phyloP scores from a whole-genome alignment of 371 early-diverging fungal genomes.

The Rhizopus sp. region DNA sequence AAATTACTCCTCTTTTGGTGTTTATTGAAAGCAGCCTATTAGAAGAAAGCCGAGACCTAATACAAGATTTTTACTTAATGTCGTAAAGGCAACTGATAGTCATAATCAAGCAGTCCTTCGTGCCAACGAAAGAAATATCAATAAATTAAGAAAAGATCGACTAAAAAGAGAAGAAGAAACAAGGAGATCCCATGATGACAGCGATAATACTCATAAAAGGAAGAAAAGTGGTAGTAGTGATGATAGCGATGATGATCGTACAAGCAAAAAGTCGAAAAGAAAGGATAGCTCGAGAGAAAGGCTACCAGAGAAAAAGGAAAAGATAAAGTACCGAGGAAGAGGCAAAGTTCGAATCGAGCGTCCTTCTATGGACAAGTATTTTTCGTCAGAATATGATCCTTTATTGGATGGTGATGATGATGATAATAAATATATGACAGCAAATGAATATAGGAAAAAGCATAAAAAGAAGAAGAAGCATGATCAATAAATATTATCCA shows the following conservation, averaged over 20 bases:
- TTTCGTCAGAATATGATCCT: constrained; percentile 70
- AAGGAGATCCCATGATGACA: constrained; percentile 8
- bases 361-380: constrained; percentile 75
- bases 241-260: constrained; percentile 3
- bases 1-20: not conserved
- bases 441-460: constrained; percentile 18
- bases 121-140: constrained; percentile 49
- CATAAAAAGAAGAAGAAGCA: constrained; percentile 18
- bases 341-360: constrained; percentile 34
- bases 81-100: constrained; percentile 70
- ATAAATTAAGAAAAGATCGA: constrained; percentile 26
- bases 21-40: not conserved
- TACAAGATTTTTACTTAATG: constrained; percentile 68
- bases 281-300: constrained; percentile 4
- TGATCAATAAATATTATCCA: constrained; percentile 12
- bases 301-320: constrained; percentile 4
- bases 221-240: constrained; percentile 11
- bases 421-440: constrained; percentile 39
- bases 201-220: not conserved
- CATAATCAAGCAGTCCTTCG: constrained; percentile 71
- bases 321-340: constrained; percentile 33
- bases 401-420: constrained; percentile 59
- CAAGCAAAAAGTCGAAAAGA: constrained; percentile 1
- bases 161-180: constrained; percentile 11
- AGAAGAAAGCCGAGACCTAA: constrained; percentile 48